Percentiles rank a stretch among this genome's conserved stretches.
phyloP scores from a whole-genome alignment of 2,329 filamentous ascomycete genomes.

The Trichoderma sp. region DNA sequence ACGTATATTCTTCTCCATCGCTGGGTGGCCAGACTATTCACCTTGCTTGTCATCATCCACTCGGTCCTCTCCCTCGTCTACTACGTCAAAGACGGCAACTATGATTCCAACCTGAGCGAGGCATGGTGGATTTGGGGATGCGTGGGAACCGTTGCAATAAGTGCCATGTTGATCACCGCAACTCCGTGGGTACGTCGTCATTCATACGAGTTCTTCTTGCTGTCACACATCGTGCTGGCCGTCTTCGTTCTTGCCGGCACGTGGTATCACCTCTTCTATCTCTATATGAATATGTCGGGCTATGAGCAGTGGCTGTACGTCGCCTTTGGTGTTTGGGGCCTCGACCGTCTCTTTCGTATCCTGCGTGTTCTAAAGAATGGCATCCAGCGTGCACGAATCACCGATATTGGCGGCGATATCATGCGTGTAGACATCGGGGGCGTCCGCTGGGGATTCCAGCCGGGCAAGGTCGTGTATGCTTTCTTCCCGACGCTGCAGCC shows the following conservation, averaged over 20 bases:
- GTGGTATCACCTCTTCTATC: slow-evolving; percentile 47
- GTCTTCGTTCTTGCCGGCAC: slow-evolving; percentile 48
- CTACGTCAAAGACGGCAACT: slow-evolving; percentile 26
- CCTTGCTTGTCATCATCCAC: slow-evolving; percentile 52
- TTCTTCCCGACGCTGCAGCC: not conserved
- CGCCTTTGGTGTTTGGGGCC: slow-evolving; percentile 38
- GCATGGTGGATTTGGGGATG: slow-evolving; percentile 42
- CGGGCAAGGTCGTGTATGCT: not conserved
- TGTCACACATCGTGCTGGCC: slow-evolving; percentile 48
- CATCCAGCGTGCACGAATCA: not conserved
- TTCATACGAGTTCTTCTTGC: slow-evolving; percentile 51
- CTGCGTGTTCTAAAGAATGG: not conserved
- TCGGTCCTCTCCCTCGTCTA: slow-evolving; percentile 46
- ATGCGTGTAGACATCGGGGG: not conserved
- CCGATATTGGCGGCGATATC: not conserved
- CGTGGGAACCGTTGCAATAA: slow-evolving; percentile 44
- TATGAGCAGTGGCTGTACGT: slow-evolving; percentile 45
- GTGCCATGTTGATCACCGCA: slow-evolving; percentile 42
- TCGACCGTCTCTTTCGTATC: slow-evolving; percentile 37
- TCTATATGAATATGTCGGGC: slow-evolving; percentile 35
- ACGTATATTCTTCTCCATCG: slow-evolving; percentile 55
- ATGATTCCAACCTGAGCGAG: not conserved
- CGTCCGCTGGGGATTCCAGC: not conserved
- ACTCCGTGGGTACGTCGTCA: slow-evolving; percentile 40
- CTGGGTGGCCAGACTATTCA: slow-evolving; percentile 52